Conservation (phyloP, 129 eudicot genomes). For the Pulicaria dysenterica region DNA sequence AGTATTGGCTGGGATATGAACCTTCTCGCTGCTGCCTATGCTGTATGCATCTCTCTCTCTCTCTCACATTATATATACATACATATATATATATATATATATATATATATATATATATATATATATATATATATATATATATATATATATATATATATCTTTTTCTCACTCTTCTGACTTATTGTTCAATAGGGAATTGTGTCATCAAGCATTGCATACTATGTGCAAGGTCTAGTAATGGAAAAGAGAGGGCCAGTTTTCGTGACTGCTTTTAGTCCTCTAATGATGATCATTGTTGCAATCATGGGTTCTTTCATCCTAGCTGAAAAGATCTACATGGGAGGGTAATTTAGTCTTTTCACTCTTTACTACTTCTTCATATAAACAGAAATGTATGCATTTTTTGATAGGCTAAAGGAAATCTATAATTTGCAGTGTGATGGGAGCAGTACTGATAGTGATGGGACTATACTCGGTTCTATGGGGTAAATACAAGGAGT, state of each 20-base stretch:
- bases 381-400: neutral
- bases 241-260: constrained; percentile 95
- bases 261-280: constrained; percentile 94
- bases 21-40: constrained; percentile 98
- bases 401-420: neutral
- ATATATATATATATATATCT: neutral
- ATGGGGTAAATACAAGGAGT: constrained; percentile 96
- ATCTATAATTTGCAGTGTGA: constrained; percentile 45
- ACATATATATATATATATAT: neutral
- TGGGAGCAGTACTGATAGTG: constrained; percentile 79
- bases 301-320: constrained; percentile 94
- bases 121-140: neutral
- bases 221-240: constrained; percentile 97
- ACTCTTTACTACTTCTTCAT: neutral
- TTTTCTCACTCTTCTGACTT: constrained; percentile 11
- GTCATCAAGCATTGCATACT: constrained; percentile 94
- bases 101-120: neutral
- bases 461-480: constrained; percentile 84
- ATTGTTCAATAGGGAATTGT: constrained; percentile 68
- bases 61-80: too few species aligned
- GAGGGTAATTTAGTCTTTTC: constrained; percentile 67
- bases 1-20: constrained; percentile 92
- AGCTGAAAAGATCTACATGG: constrained; percentile 85
- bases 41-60: constrained; percentile 52
- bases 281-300: constrained; percentile 99